These are phyloP conservation scores for Pseudogymnoascus pannorum DNA, from an alignment of 2,329 filamentous ascomycete genomes.

Conservation along the genomic window DNA sequence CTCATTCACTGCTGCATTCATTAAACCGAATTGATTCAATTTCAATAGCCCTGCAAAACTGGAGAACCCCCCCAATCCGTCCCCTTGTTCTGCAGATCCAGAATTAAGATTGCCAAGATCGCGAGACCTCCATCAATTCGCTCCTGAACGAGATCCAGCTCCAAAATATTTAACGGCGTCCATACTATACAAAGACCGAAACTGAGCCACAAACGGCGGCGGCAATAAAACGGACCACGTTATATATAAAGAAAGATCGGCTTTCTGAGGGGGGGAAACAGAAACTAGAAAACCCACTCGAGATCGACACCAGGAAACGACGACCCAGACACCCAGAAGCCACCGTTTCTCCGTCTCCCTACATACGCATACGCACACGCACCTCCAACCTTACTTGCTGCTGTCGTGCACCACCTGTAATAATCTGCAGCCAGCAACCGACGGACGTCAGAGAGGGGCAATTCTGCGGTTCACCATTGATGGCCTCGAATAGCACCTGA, in stretches of 20 bases:
- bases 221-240: not conserved
- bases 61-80: conserved; percentile 1
- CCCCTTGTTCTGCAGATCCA: conserved; percentile 5
- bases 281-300: not conserved
- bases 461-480: conserved; percentile 12
- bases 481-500: conserved; percentile 14
- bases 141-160: not conserved
- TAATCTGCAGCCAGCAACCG: conserved; percentile 1
- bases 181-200: not conserved
- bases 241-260: conserved; percentile 1
- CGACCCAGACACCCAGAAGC: conserved; percentile 2
- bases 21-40: not conserved
- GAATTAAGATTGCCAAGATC: conserved; percentile 9
- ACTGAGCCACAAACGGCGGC: not conserved
- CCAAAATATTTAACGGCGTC: not conserved
- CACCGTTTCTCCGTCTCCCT: conserved; percentile 7
- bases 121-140: not conserved
- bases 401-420: not conserved
- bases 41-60: conserved; percentile 9
- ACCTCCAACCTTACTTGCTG: conserved; percentile 1
- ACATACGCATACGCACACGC: not conserved
- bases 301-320: not conserved
- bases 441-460: conserved; percentile 6
- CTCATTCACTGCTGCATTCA: not conserved
- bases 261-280: not conserved